Evolutionary conservation across 345 rosid genomes (phyloP).

Genomic region (Dimocarpus longan): DNA sequence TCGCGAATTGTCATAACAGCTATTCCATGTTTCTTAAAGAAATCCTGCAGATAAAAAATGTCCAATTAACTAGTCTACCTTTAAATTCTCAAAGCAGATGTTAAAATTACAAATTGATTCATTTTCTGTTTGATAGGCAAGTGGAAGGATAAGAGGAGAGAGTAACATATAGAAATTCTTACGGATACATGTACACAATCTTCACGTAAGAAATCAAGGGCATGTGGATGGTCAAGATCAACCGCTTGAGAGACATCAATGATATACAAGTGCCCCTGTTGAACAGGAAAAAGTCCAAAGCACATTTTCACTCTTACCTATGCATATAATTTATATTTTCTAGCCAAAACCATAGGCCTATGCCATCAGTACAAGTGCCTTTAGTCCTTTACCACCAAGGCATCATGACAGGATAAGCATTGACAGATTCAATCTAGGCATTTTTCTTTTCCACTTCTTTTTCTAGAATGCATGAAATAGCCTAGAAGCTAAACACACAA

Average conservation of each 20-base stretch:
- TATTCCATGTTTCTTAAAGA: constrained; percentile 86
- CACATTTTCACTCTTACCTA: not conserved
- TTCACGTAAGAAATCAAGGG: constrained; percentile 91
- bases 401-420: not conserved
- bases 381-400: not conserved
- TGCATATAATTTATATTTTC: constrained; percentile 2
- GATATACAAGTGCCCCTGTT: constrained; percentile 84
- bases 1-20: constrained; percentile 94
- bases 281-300: constrained; percentile 16
- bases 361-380: not conserved
- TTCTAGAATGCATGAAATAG: not conserved
- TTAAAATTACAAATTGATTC: constrained; percentile 3
- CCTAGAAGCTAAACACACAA: not conserved
- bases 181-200: constrained; percentile 96
- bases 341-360: not conserved
- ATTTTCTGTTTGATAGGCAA: not conserved
- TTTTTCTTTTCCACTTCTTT: not conserved
- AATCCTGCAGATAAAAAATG: constrained; percentile 54
- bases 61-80: not conserved
- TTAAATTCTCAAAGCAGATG: not conserved
- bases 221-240: constrained; percentile 94
- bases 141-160: not conserved
- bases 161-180: constrained; percentile 31
- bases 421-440: not conserved
- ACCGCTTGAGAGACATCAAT: constrained; percentile 96